These are phyloP conservation scores for Ajuga chamaepitys DNA, from an alignment of 257 asterid genomes.

Conservation along the genomic window DNA sequence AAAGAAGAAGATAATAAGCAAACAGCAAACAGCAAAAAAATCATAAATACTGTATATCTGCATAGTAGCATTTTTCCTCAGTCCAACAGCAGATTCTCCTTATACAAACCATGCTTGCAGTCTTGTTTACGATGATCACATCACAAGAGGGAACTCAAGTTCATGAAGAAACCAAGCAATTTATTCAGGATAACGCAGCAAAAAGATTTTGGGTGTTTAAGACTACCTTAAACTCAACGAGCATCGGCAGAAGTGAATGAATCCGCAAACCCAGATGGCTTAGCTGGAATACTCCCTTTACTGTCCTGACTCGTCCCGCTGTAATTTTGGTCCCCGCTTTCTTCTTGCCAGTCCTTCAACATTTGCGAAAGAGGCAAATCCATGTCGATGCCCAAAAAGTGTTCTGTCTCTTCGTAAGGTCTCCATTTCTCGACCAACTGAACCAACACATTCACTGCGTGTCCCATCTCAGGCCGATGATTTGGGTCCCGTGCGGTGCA, in stretches of 20 bases:
- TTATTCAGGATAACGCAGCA: not conserved
- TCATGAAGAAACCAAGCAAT: not conserved
- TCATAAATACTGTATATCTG: not conserved
- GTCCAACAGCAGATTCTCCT: not conserved
- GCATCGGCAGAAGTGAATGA: constrained; percentile 62
- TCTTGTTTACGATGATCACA: not conserved
- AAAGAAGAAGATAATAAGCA: not conserved
- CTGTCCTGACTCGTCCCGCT: constrained; percentile 51
- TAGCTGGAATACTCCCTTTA: constrained; percentile 55
- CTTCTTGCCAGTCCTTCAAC: constrained; percentile 68
- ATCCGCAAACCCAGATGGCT: constrained; percentile 55
- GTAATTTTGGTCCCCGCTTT: constrained; percentile 26
- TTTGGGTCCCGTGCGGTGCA: constrained; percentile 71
- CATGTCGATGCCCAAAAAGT: constrained; percentile 26
- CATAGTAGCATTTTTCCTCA: not conserved
- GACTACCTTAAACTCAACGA: constrained; percentile 26
- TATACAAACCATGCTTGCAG: not conserved
- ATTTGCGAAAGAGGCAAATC: constrained; percentile 46
- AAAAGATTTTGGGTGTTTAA: not conserved
- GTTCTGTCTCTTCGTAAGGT: constrained; percentile 40
- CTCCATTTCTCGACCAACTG: constrained; percentile 55
- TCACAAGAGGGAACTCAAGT: not conserved
- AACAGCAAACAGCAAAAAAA: not conserved
- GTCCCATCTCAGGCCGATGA: constrained; percentile 82
- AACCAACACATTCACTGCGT: constrained; percentile 49